Conservation (phyloP, 345 rosid species). For the Toxicodendron radicans region DNA sequence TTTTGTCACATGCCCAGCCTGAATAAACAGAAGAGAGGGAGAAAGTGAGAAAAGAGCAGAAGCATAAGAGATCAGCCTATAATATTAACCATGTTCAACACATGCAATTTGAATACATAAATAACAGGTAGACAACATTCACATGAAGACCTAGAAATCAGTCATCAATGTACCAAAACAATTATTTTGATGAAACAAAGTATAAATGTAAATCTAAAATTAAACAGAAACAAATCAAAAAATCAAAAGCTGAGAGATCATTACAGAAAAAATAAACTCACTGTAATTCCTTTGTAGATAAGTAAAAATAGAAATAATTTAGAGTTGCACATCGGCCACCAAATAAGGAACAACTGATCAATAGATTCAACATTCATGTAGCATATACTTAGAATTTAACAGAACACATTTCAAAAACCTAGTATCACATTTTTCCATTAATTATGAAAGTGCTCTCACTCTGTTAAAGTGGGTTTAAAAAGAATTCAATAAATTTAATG, state of each 20-base stretch:
- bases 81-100: too few species aligned
- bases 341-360: not conserved
- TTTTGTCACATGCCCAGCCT: conserved; percentile 94
- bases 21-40: conserved; percentile 12
- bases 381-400: not conserved
- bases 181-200: not conserved
- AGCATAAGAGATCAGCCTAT: too few species aligned
- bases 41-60: not conserved
- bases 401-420: not conserved
- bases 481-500: not conserved
- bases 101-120: not conserved
- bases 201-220: not conserved
- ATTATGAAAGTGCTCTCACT: not conserved
- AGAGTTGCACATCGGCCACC: not conserved
- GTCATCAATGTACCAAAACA: not conserved
- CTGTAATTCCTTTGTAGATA: not conserved
- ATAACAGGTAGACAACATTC: not conserved
- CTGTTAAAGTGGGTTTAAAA: not conserved
- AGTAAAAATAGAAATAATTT: not conserved
- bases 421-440: not conserved
- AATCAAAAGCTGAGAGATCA: not conserved
- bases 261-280: not conserved
- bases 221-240: not conserved
- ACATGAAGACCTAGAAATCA: not conserved
- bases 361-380: conserved; percentile 8